Evolutionary conservation across 306 rosid species (phyloP), one percentile per base, ranked within the genome.

Genomic region (Vigna hirtella): DNA sequence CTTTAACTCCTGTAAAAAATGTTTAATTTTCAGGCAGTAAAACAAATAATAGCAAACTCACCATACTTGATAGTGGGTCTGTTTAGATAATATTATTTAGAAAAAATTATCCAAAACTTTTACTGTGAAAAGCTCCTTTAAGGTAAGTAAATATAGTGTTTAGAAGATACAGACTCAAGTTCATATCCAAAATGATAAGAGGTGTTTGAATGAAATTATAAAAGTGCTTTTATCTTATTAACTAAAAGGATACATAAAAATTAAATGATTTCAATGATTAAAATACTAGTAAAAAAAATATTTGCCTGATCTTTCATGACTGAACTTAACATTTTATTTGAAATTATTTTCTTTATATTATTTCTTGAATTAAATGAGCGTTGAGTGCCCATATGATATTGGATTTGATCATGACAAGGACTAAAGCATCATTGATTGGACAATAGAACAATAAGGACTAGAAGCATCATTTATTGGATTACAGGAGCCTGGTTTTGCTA

Each of bases 401-500:
- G 38, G 11, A 64, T 34, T 32, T 2, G 7, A 45, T 2, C 12
- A 45, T 45, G 20, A 66, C 11, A 38, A 9, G 26, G n/a, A 38
- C 15, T 38, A 64, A 36, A 38, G 70, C 70, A 36, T 36, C 47
- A 63, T 36, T 61, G 66, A 59, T 59, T 59, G 42, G 36, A 30
- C 32, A 17, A 64, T 65, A 77, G 30, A 80, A 80, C 80, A 70
- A 72, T 69, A 59, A 77, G 70, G 64, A 78, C n/a, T 74, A 65
- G 51, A 72, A 80, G 79, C 81, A 55, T 84, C 81, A 85, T 77
- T 81, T 74, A 84, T 77, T 79, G 82, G 93, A 79, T 83, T 61
- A 79, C 56, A 80, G 86, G 80, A 66, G 93, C 89, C 97, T 88
- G 88, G 83, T 85, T 86, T 74, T 94, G 97, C 89, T 81, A 87